A percentile compares a stretch with the other conserved stretches of the same genome.
These are phyloP conservation scores for Pelargonium myrrhifolium DNA, from an alignment of 441 rosid genomes.

Conservation along the genomic window DNA sequence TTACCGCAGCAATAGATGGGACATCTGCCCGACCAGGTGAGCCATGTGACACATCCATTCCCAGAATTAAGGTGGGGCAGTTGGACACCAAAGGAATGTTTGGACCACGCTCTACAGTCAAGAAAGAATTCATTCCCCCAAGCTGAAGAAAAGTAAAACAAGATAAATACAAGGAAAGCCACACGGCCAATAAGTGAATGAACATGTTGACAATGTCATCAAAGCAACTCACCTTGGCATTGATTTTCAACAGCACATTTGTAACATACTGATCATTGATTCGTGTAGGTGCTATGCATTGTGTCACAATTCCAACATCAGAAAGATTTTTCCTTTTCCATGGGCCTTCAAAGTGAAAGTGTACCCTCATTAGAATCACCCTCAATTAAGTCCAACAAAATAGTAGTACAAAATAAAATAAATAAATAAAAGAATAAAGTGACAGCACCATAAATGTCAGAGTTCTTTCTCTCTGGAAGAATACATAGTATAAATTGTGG, in stretches of 20 bases:
- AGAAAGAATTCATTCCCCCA: constrained; percentile 51
- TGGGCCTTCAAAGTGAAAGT: constrained; percentile 23
- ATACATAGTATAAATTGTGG: constrained; percentile 70
- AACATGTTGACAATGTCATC: not conserved
- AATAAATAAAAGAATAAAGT: not conserved
- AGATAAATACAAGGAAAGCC: not conserved
- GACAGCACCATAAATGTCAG: constrained; percentile 58
- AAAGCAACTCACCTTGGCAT: constrained; percentile 51
- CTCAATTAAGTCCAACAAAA: not conserved
- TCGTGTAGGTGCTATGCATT: constrained; percentile 57
- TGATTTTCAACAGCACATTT: constrained; percentile 62
- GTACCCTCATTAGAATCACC: not conserved
- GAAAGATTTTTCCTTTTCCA: constrained; percentile 70
- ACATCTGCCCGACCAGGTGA: constrained; percentile 68
- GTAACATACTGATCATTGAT: constrained; percentile 70
- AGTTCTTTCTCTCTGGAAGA: constrained; percentile 71
- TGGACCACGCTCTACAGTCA: constrained; percentile 38
- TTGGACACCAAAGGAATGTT: constrained; percentile 38
- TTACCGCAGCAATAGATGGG: constrained; percentile 81
- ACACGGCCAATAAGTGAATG: not conserved
- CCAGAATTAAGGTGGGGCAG: constrained; percentile 48
- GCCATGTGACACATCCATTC: constrained; percentile 80
- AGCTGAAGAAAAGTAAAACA: constrained; percentile 31
- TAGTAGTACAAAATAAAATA: too few species aligned
- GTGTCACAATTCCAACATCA: constrained; percentile 67